phyloP scores from a whole-genome alignment of 805 yeast genomes.

The Grigorovia yakushimaensis region DNA sequence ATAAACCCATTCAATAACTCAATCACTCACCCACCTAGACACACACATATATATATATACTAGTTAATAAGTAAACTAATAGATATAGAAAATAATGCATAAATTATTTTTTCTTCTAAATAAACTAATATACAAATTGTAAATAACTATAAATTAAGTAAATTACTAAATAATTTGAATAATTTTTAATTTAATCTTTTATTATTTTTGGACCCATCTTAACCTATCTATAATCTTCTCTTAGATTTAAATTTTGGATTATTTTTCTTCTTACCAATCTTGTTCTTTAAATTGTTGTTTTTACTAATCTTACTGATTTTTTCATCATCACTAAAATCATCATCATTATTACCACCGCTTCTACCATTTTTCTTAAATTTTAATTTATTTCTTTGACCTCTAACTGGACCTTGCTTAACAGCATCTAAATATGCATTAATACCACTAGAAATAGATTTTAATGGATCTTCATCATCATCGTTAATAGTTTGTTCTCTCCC shows the following conservation, averaged over 20 bases:
- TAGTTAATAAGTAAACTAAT: too few species aligned
- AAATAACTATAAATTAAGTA: too few species aligned
- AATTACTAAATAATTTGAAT: too few species aligned
- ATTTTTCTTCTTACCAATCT: slow-evolving; percentile 20
- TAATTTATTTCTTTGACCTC: slow-evolving; percentile 87
- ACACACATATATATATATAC: too few species aligned
- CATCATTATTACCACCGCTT: slow-evolving; percentile 41
- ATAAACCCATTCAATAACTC: too few species aligned
- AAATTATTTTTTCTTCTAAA: too few species aligned
- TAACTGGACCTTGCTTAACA: slow-evolving; percentile 81
- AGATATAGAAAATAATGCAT: too few species aligned
- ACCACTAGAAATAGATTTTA: slow-evolving; percentile 42
- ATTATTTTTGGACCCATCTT: neutral
- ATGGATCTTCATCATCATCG: slow-evolving; percentile 38
- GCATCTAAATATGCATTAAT: slow-evolving; percentile 92
- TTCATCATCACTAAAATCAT: slow-evolving; percentile 38
- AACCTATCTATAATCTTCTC: slow-evolving; percentile 14
- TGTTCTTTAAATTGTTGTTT: slow-evolving; percentile 13
- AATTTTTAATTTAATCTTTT: neutral
- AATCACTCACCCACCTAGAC: too few species aligned
- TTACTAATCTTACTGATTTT: slow-evolving; percentile 21
- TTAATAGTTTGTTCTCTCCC: slow-evolving; percentile 17
- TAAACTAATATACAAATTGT: too few species aligned
- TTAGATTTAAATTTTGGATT: slow-evolving; percentile 23
- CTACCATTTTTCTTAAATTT: slow-evolving; percentile 65